Evolutionary conservation across 441 rosid genomes (phyloP), one percentile per base, ranked within the genome.

Genomic region (Viola pubescens): DNA sequence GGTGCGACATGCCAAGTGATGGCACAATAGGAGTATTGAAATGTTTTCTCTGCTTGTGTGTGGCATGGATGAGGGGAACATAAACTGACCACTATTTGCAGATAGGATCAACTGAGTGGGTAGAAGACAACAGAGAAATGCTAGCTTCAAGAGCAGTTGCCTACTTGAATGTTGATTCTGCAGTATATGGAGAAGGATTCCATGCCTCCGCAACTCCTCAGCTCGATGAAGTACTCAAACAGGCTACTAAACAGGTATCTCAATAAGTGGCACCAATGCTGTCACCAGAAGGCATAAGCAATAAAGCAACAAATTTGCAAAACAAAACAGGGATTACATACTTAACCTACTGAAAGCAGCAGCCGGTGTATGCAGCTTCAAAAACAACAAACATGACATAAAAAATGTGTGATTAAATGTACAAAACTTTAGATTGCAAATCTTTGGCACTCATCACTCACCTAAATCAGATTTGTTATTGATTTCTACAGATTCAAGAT

Each of bases 81-180:
- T 62, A 55, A 66, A 54, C 56, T 19, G 26, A 37, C 40, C 14
- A 16, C 34, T 48, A 37, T 38, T 62, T 73, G 54, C 82, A 91
- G 98, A 76, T 68, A 66, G 98, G 98, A 56, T 91, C 95, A 58
- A 91, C 98, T 5, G 98, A 91, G 67, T 89, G 97, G 98, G 88
- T 83, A 45, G 98, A 91, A 74, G 95, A 86, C 45, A 88, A 91
- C 83, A 79, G 87, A 69, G 87, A 81, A 68, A 60, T 87, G 70
- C 65, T 89, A 54, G 75, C 80, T 68, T 87, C 86, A 4, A 85
- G 82, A 59, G 89, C 83, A 8, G 88, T 89, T 62, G 97, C 91
- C 3, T 87, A 91, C 80, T 65, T 91, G 66, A 91, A 91, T 61
- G 88, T 77, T 42, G 97, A 91, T 59, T 19, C 54, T 38, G 97